Evolutionary conservation across 305 asterid genomes (phyloP), one percentile per base, ranked within the genome.

Genomic region (Coffea humblotiana): DNA sequence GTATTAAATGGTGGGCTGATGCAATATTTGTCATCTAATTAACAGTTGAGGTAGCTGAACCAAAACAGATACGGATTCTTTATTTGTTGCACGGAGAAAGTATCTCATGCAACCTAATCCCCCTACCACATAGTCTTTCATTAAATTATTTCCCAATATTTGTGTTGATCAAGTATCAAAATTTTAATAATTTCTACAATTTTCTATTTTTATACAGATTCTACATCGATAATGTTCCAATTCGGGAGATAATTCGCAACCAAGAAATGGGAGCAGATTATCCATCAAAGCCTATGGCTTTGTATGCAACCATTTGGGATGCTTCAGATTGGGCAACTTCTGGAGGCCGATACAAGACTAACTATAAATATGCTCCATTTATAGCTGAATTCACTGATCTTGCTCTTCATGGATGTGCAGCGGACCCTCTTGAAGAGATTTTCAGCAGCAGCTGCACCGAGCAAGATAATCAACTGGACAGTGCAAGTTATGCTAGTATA

Each of bases 241-340:
- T 95, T 7, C 86, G 98, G 8, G 97, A 92, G 75, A 93, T 95
- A 60, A 80, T 79, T 19, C 79, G 87, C 11, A 89, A 84, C 15
- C 96, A 88, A 1, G 96, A 81, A 23, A 93, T 95, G 99, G 97
- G 97, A 32, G 94, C 82, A 52, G 99, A 95, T 84, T 95, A 87
- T 74, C 99, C 99, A 32, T 89, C 96, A 37, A 95, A 95, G 82
- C 99, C 99, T 3, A 95, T 95, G 98, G 90, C 90, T 32, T 72
- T 93, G 56, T 95, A 91, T 66, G 99, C 99, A 40, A 95, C 99
- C 43, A 92, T 93, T 67, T 95, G 99, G 99, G 99, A 95, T 71
- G 99, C 95, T 14, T 95, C 99, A 0, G 96, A 89, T 63, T 95
- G 99, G 99, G 99, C 99, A 45, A 95, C 99, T 54, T 91, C 97